Base-by-base conservation (phyloP, 495 filamentous ascomycete species). In the Penicillium canescens region DNA sequence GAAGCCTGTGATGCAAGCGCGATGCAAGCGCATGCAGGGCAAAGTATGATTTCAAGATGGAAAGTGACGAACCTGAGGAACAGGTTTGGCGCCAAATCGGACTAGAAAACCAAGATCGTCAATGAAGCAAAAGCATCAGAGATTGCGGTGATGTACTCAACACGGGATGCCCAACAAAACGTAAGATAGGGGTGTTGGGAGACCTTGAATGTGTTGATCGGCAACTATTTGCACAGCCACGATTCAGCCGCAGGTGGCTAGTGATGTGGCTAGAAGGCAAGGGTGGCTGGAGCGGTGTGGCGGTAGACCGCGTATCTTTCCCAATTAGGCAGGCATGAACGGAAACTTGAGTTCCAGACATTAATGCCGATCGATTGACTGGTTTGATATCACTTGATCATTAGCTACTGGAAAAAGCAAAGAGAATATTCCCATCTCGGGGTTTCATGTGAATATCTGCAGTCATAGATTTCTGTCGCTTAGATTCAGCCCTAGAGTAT, bases 271-370 rank as follows among this genome's bases (percentile, higher is more conserved):
- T 62, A 3, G 39, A 42, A 55, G 8, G 62, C 54, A 65, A 62
- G 62, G 62, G 56, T 60, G 62, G 62, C 62, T 59, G 47, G 45
- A 48, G n/a, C 7, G 16, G 24, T 63, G 63, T 63, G 63, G 60
- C 63, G 47, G 60, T 66, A 51, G 34, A 59, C 39, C 40, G 28
- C 3, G n/a, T 7, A 5, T 2, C 12, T 50, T 65, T 26, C 61
- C 61, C 36, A 12, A 55, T 62, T 46, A 13, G 56, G 54, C 9
- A 58, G 39, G 33, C 10, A 14, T 41, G 16, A 31, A 9, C 3
- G 18, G 16, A 13, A 34, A 28, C 10, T 16, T 16, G 14, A 23
- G 55, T 54, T 40, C 13, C 46, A 18, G 18, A 18, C 1, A 18
- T 18, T 18, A 18, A 18, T 18, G 18, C 18, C 34, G n/a, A 37